phyloP scores from a whole-genome alignment of 495 filamentous ascomycete genomes.

The Lophiotrema nucula region DNA sequence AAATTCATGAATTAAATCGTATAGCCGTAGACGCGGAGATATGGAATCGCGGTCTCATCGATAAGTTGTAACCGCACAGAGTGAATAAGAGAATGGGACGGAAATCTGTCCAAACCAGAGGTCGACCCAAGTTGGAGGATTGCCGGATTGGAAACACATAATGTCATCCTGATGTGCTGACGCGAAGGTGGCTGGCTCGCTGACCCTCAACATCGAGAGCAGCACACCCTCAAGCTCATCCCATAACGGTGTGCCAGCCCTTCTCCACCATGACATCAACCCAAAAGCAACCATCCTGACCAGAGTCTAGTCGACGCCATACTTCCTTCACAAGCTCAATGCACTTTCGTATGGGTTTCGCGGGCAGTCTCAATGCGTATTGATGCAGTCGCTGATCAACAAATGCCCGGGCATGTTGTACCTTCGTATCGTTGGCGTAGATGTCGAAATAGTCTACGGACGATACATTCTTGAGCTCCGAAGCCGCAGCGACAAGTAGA shows the following conservation, averaged over 20 bases:
- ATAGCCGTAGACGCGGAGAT: no score
- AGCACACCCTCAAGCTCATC: no score
- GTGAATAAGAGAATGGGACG: no score
- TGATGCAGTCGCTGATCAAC: constrained; percentile 50
- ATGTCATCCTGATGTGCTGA: no score
- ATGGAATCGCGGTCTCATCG: no score
- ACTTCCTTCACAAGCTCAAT: constrained; percentile 51
- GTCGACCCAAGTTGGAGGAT: no score
- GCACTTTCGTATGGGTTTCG: constrained; percentile 54
- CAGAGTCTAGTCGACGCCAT: constrained; percentile 51
- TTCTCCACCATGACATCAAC: constrained; percentile 60
- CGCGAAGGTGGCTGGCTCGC: no score
- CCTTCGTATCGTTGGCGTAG: constrained; percentile 50
- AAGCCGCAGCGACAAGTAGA: constrained; percentile 51
- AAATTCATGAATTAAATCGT: no score
- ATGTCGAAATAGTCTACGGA: constrained; percentile 34
- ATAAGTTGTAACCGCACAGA: no score
- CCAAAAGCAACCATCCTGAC: constrained; percentile 47
- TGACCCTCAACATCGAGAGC: no score
- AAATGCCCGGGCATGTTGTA: constrained; percentile 48
- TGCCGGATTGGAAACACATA: no score
- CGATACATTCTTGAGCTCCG: constrained; percentile 49
- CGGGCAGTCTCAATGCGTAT: constrained; percentile 51
- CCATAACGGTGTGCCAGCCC: constrained; percentile 60
- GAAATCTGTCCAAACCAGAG: no score